Conservation (phyloP, 2,329 filamentous ascomycete genomes). For the Thyridium curvatum region DNA sequence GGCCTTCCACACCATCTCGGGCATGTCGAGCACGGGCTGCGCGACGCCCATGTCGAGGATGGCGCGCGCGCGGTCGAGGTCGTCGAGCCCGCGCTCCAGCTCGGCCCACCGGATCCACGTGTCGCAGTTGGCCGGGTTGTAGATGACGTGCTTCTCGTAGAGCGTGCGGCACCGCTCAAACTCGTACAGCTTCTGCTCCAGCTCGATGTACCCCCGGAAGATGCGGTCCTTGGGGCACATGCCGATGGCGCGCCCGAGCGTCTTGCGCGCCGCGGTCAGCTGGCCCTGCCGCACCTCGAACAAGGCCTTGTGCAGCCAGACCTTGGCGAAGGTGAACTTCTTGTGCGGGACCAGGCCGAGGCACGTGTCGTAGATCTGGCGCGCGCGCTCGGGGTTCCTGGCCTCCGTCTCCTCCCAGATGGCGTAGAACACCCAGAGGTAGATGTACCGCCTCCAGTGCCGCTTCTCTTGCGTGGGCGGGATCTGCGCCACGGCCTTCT, state of each 20-base stretch:
- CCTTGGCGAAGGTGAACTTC: conserved; percentile 93
- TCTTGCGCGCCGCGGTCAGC: conserved; percentile 75
- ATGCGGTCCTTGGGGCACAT: conserved; percentile 95
- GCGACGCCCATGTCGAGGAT: conserved; percentile 88
- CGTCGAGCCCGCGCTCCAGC: conserved; percentile 84
- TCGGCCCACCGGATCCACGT: conserved; percentile 97
- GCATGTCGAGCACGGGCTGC: conserved; percentile 88
- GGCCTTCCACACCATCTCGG: conserved; percentile 92
- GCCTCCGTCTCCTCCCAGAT: conserved; percentile 88
- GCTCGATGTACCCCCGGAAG: conserved; percentile 87
- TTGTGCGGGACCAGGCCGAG: conserved; percentile 87
- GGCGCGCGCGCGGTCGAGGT: conserved; percentile 77
- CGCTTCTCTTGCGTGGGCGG: conserved; percentile 94
- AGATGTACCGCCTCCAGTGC: conserved; percentile 96
- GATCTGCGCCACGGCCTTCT: conserved; percentile 90
- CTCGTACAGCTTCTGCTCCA: conserved; percentile 91
- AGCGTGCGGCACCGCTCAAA: conserved; percentile 86
- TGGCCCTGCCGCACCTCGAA: conserved; percentile 88
- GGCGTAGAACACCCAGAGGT: conserved; percentile 96
- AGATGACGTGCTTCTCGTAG: conserved; percentile 91
- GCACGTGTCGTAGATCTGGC: conserved; percentile 87
- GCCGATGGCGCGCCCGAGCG: conserved; percentile 82
- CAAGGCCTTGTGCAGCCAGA: conserved; percentile 90
- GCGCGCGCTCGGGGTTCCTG: conserved; percentile 69
- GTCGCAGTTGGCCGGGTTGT: conserved; percentile 83